Percentiles rank a stretch among this genome's conserved stretches.
phyloP scores from a whole-genome alignment of 2,329 filamentous ascomycete species.

The Fusarium mexicanum region DNA sequence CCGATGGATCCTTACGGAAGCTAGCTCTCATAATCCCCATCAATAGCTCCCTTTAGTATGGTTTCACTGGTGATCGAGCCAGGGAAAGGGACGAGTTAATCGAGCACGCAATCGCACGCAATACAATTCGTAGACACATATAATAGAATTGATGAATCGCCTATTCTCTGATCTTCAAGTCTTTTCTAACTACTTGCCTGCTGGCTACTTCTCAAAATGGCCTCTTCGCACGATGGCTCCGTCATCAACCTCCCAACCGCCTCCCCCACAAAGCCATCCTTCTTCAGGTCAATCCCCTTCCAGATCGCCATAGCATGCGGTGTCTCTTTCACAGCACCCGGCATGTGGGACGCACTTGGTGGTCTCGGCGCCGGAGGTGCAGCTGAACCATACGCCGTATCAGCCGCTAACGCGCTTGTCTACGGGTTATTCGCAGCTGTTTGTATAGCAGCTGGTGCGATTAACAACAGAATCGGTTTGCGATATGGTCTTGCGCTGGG shows the following conservation, averaged over 20 bases:
- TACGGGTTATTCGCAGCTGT: slow-evolving; percentile 15
- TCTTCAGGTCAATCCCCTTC: slow-evolving; percentile 31
- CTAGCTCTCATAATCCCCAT: neutral
- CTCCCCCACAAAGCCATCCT: neutral
- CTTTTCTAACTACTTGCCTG: no score
- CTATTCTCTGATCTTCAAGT: neutral
- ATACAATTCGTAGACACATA: neutral
- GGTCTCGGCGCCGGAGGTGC: slow-evolving; percentile 55
- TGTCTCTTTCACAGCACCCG: slow-evolving; percentile 38
- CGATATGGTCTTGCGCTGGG: slow-evolving; percentile 2
- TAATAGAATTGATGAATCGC: neutral
- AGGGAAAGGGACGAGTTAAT: neutral
- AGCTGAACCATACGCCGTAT: slow-evolving; percentile 65
- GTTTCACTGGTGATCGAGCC: slow-evolving; percentile 2
- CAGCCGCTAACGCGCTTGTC: slow-evolving; percentile 7
- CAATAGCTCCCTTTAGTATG: neutral
- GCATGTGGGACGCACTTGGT: slow-evolving; percentile 42
- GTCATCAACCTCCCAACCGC: neutral
- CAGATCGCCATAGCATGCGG: slow-evolving; percentile 32
- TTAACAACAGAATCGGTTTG: neutral
- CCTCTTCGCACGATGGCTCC: slow-evolving; percentile 6
- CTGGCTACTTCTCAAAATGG: neutral
- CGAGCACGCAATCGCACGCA: slow-evolving; percentile 28
- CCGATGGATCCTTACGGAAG: neutral
- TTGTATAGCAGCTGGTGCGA: slow-evolving; percentile 15